phyloP scores from a whole-genome alignment of 306 rosid genomes.

The Alnus rubra region DNA sequence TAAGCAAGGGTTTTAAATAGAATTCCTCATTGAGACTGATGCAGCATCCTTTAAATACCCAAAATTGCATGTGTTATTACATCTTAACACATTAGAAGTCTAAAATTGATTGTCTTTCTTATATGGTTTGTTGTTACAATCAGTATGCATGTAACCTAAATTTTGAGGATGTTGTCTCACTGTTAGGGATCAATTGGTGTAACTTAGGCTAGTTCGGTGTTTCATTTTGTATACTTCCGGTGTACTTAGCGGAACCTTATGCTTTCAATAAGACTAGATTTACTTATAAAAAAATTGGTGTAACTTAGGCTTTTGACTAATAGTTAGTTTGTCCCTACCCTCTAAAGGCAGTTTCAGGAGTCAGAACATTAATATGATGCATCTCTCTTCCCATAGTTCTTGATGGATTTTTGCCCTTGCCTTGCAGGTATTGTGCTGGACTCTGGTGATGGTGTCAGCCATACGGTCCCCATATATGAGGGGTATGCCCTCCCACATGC shows the following conservation, averaged over 20 bases:
- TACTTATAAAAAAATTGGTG: no score
- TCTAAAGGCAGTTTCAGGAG: background rate
- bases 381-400: background rate
- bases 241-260: no score
- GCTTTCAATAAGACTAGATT: no score
- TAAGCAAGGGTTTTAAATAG: slow-evolving; percentile 13
- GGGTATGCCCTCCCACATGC: slow-evolving; percentile 99
- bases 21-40: slow-evolving; percentile 10
- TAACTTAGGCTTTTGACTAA: background rate
- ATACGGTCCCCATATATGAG: slow-evolving; percentile 96
- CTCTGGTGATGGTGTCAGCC: slow-evolving; percentile 99
- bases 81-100: background rate
- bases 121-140: background rate
- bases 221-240: no score
- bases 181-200: slow-evolving; percentile 3
- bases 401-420: slow-evolving; percentile 23
- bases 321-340: slow-evolving; percentile 9
- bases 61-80: background rate
- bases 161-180: background rate
- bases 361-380: background rate
- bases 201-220: no score
- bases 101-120: background rate
- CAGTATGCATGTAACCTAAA: background rate
- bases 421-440: slow-evolving; percentile 89
- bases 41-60: background rate